Conservation (phyloP, 441 rosid genomes). For the Erysimum cheiri region DNA sequence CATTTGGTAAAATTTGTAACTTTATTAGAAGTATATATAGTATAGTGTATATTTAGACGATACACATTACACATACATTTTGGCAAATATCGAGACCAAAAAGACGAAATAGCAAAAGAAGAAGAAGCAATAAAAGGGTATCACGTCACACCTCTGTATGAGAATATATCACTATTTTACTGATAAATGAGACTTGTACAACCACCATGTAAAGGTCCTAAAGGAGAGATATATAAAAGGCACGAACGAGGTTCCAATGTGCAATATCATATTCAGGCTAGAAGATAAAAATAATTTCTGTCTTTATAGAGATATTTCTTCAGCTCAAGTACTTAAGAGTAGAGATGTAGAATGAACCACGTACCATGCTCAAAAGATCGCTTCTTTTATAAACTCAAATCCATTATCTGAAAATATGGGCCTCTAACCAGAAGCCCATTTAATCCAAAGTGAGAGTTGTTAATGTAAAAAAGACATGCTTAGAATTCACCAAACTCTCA, state of each 20-base stretch:
- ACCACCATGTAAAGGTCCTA: background rate
- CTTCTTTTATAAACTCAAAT: background rate
- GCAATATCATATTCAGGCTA: slow-evolving; percentile 1
- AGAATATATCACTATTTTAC: background rate
- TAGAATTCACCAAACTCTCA: slow-evolving; percentile 22
- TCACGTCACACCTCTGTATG: background rate
- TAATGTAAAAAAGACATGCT: background rate
- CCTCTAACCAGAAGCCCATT: slow-evolving; percentile 14
- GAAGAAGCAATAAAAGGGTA: background rate
- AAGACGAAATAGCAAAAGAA: background rate
- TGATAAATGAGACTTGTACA: background rate
- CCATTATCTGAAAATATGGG: background rate
- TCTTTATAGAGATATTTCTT: background rate
- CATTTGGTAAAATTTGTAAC: too few relatives aligned
- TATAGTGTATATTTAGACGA: background rate
- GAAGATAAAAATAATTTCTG: background rate
- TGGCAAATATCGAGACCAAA: background rate
- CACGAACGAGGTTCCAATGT: background rate
- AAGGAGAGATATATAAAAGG: background rate
- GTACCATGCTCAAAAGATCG: too few relatives aligned
- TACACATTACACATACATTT: background rate
- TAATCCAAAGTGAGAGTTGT: background rate
- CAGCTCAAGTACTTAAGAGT: too few relatives aligned
- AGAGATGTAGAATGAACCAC: background rate
- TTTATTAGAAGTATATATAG: background rate